Evolutionary conservation across 768 basidiomycete genomes (phyloP), one percentile per base, ranked within the genome.

Genomic region (Pholiota microspora): DNA sequence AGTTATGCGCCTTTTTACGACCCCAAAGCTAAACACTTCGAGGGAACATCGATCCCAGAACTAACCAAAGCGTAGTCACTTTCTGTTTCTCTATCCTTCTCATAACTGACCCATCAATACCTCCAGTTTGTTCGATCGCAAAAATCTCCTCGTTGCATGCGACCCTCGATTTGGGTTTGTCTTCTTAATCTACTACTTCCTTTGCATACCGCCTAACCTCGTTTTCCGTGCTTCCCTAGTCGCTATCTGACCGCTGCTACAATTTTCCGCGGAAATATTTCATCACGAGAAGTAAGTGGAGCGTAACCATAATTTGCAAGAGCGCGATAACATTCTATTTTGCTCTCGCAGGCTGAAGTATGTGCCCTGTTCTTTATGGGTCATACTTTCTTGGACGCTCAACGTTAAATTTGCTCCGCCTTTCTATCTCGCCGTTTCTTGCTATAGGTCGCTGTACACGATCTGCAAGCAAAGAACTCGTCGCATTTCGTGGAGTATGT

Each of bases 1-100:
- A 94, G 92, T 60, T 97, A 94, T 68, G 94, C 93, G 0, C 97
- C 97, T 0, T 84, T 98, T 62, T 84, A 81, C 58, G 82, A 92
- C 60, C 77, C 83, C 2, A 83, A 82, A 51, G 76, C 84, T 0
- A 75, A 74, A 45, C 71, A 80, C 2, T 94, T 81, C 72, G 77
- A 86, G 59, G 77, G 77, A 23, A 70, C 78, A 40, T 82, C 82
- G 5, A 76, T 90, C 3, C 63, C 83, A 0, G 92, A 94, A 58
- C 66, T 95, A 51, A 92, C 89, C 0, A 76, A 80, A 59, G 83
- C 85, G 90, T 92, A 73, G n/a, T n/a, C n/a, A n/a, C n/a, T n/a
- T n/a, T n/a, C n/a, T n/a, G n/a, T n/a, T n/a, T 44, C 13, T 38
- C 12, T 13, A 12, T 15, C 10, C 16, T 6, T 15, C 46, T 25